phyloP scores from a whole-genome alignment of 805 yeast species.

The Saccharomycopsis sp. region DNA sequence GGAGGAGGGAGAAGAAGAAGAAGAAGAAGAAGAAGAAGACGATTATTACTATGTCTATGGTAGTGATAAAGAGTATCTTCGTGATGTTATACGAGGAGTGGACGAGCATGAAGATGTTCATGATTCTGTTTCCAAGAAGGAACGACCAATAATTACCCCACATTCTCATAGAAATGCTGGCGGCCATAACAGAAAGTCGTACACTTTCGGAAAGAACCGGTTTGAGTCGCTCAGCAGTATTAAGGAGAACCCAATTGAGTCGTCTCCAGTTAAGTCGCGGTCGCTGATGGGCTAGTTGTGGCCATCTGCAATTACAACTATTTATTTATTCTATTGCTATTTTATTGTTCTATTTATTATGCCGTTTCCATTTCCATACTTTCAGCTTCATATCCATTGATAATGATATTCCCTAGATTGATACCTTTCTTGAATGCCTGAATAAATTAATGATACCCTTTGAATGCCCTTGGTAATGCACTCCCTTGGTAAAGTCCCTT shows the following conservation, averaged over 20 bases:
- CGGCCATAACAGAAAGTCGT: neutral
- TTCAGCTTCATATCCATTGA: too few relatives aligned
- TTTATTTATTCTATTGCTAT: too few relatives aligned
- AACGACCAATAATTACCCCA: neutral
- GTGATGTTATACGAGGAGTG: neutral
- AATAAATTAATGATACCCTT: too few relatives aligned
- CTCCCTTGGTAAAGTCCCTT: too few relatives aligned
- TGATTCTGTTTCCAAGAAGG: neutral
- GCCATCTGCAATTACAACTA: too few relatives aligned
- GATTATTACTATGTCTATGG: neutral
- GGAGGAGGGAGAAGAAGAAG: neutral
- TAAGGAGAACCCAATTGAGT: neutral
- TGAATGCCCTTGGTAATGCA: too few relatives aligned
- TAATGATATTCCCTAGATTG: too few relatives aligned
- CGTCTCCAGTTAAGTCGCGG: neutral
- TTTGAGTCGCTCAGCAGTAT: constrained; percentile 2
- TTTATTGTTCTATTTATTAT: too few relatives aligned
- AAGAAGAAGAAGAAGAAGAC: neutral
- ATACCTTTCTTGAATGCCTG: too few relatives aligned
- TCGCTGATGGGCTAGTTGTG: too few relatives aligned
- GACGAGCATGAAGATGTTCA: neutral
- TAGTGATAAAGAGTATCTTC: neutral
- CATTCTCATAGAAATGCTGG: neutral
- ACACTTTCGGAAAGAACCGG: neutral
- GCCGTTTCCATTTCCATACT: too few relatives aligned